Base-by-base conservation (phyloP, 2,329 filamentous ascomycete genomes). In the Scedosporium boydii region DNA sequence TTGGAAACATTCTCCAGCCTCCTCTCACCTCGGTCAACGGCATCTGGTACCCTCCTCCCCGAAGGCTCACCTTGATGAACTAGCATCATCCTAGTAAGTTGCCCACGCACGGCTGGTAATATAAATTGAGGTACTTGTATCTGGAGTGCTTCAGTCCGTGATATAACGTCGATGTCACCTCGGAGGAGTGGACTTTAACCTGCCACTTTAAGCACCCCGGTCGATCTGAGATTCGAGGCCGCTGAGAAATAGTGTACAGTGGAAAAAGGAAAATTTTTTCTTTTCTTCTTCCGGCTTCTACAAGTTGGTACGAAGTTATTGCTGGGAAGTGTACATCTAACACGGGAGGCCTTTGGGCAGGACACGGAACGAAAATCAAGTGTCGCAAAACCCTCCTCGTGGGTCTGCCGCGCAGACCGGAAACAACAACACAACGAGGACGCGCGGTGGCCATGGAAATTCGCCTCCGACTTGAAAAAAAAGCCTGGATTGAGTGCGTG, bases 21-120 rank as follows among this genome's bases (percentile, higher is more conserved):
- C 51, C 51, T 48, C 51, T 55, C 51, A 55, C 51, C 51, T 55
- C 51, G 51, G 51, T 55, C 51, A 55, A 55, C 51, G 51, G 51
- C 51, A 55, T 23, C 51, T 55, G 51, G 23, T 55, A 27, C 51
- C 51, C 51, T 55, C 23, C 12, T 55, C 23, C 23, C 51, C 51
- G 21, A 26, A 23, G 18, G 7, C 21, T 55, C 51, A 55, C 51
- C 51, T 55, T 23, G 18, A 10, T 23, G 16, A 3, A 18, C 51
- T 10, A 23, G 51, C 51, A 55, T 14, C 21, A 55, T 26, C 51
- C 51, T 29, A n/a, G 51, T 38, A 38, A 14, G 34, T 55, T 27
- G 16, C 14, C 6, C 44, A 9, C 21, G 44, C 44, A 48, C 44
- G 51, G 51, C 21, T 55, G 51, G 12, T 10, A 16, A 55, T 23